phyloP scores from a whole-genome alignment of 352 stramenopile species.

The Phytophthora citricola region DNA sequence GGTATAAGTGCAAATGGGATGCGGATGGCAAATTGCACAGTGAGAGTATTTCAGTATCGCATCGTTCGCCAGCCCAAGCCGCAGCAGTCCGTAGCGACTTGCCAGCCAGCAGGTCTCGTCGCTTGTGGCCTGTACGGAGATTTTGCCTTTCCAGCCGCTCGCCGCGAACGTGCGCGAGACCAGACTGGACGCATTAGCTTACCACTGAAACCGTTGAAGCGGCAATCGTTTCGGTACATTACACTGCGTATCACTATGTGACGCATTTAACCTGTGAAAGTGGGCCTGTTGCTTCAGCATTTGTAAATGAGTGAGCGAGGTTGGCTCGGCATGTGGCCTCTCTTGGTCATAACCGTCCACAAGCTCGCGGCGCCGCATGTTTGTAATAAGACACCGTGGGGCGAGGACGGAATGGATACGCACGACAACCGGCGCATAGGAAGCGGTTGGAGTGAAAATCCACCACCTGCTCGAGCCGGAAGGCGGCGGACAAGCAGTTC shows the following conservation, averaged over 20 bases:
- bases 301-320: neutral
- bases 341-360: constrained; percentile 27
- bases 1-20: constrained; percentile 34
- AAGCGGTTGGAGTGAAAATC: constrained; percentile 22
- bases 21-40: constrained; percentile 46
- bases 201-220: constrained; percentile 21
- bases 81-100: constrained; percentile 22
- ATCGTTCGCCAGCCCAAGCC: constrained; percentile 11
- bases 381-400: constrained; percentile 29
- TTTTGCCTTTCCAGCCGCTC: constrained; percentile 52
- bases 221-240: constrained; percentile 14
- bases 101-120: constrained; percentile 41
- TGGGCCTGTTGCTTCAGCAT: constrained; percentile 19
- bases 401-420: constrained; percentile 14
- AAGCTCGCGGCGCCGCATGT: constrained; percentile 25
- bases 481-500: constrained; percentile 13
- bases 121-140: constrained; percentile 40
- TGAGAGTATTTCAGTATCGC: constrained; percentile 39
- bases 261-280: constrained; percentile 3
- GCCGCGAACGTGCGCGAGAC: constrained; percentile 46
- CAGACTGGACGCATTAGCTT: constrained; percentile 30
- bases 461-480: constrained; percentile 10
- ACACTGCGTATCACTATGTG: constrained; percentile 11
- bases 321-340: constrained; percentile 13
- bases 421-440: constrained; percentile 12